Percentiles rank a stretch among this genome's conserved stretches.
These are phyloP conservation scores for Vigna nakashimae DNA, from an alignment of 306 rosid species.

Conservation along the genomic window DNA sequence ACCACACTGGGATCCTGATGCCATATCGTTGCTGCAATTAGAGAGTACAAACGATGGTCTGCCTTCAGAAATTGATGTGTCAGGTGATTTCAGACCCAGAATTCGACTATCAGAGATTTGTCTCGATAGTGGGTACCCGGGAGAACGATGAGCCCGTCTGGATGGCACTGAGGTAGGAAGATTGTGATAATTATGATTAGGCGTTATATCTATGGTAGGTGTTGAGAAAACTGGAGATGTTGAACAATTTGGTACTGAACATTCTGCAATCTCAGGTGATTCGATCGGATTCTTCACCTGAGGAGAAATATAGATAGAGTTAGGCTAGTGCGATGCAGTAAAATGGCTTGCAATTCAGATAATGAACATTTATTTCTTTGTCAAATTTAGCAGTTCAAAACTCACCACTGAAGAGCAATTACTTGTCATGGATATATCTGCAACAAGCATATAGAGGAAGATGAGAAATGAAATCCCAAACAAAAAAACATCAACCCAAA, in stretches of 20 bases:
- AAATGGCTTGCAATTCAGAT: constrained; percentile 30
- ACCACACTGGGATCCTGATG: constrained; percentile 74
- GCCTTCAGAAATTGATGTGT: constrained; percentile 77
- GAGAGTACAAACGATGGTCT: constrained; percentile 75
- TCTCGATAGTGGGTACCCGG: constrained; percentile 69
- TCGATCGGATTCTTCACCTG: constrained; percentile 65
- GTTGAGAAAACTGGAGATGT: constrained; percentile 60
- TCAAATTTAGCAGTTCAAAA: constrained; percentile 40
- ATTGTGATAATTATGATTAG: constrained; percentile 50
- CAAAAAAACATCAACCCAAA: background rate
- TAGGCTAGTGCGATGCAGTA: background rate
- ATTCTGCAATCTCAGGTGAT: constrained; percentile 62
- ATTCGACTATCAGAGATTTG: constrained; percentile 82
- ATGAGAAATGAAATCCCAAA: constrained; percentile 40
- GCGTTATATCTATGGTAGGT: constrained; percentile 50
- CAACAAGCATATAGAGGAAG: constrained; percentile 33
- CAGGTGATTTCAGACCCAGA: constrained; percentile 73
- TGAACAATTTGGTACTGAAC: constrained; percentile 56
- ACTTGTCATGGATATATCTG: constrained; percentile 64
- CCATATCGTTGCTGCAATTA: constrained; percentile 74
- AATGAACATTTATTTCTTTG: background rate
- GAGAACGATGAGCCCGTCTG: constrained; percentile 74
- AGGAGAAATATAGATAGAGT: constrained; percentile 36
- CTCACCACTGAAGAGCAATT: constrained; percentile 62
- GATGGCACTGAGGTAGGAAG: constrained; percentile 64